A percentile compares a stretch with the other conserved stretches of the same genome.
Conservation (phyloP, 2,329 filamentous ascomycete species). For the Chrysosphaeria jannelii region DNA sequence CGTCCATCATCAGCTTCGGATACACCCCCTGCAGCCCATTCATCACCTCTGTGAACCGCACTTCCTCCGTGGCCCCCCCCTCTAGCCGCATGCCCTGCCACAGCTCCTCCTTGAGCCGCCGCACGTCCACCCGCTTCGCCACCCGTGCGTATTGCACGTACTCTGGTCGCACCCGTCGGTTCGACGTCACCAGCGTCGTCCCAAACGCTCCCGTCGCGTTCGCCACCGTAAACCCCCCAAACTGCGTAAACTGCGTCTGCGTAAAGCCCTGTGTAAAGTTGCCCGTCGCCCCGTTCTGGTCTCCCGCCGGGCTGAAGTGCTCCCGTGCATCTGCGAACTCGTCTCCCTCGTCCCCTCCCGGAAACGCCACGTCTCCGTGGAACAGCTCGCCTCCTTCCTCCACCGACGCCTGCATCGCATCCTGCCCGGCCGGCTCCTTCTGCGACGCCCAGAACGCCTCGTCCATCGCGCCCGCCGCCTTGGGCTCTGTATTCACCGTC, state of each 20-base stretch:
- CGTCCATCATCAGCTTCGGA: slow-evolving; percentile 55
- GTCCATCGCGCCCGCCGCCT: slow-evolving; percentile 58
- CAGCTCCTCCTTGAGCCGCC: slow-evolving; percentile 36
- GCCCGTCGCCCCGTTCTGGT: slow-evolving; percentile 14
- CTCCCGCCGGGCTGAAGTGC: slow-evolving; percentile 31
- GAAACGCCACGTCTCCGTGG: slow-evolving; percentile 50
- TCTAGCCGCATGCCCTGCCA: slow-evolving; percentile 36
- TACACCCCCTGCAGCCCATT: slow-evolving; percentile 69
- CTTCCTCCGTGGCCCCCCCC: slow-evolving; percentile 8
- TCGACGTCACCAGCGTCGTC: slow-evolving; percentile 36
- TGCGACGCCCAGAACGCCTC: slow-evolving; percentile 81
- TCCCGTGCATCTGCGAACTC: slow-evolving; percentile 61
- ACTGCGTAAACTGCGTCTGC: slow-evolving; percentile 11
- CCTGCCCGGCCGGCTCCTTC: slow-evolving; percentile 23
- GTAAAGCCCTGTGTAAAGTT: slow-evolving; percentile 7
- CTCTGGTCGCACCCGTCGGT: slow-evolving; percentile 28
- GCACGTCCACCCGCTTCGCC: slow-evolving; percentile 41
- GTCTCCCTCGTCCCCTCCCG: slow-evolving; percentile 24
- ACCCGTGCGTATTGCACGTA: slow-evolving; percentile 41
- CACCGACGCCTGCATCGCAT: slow-evolving; percentile 5
- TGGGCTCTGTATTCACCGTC: no score
- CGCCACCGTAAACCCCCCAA: slow-evolving; percentile 15
- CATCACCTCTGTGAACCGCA: slow-evolving; percentile 82
- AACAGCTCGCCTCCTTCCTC: slow-evolving; percentile 70
- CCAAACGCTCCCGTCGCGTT: slow-evolving; percentile 22